Evolutionary conservation across 2,329 filamentous ascomycete species (phyloP).

Genomic region (Fusarium napiforme): DNA sequence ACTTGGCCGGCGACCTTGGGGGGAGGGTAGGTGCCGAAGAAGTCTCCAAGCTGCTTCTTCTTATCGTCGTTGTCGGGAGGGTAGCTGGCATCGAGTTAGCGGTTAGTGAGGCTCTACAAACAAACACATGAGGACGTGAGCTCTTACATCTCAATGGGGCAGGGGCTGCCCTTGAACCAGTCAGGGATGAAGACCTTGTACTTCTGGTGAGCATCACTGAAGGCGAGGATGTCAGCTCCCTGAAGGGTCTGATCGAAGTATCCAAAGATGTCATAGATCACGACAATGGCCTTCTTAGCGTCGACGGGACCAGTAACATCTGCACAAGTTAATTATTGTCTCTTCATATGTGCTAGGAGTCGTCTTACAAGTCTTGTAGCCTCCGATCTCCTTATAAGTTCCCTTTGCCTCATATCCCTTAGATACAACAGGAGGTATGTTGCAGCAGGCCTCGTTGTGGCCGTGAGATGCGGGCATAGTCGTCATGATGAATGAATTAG

Average conservation of each 20-base stretch:
- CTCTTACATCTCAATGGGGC: constrained; percentile 60
- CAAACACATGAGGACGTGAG: neutral
- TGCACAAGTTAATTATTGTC: neutral
- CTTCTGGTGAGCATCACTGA: constrained; percentile 66
- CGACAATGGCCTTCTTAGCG: constrained; percentile 68
- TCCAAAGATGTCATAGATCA: constrained; percentile 75
- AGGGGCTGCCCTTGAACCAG: constrained; percentile 83
- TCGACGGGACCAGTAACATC: constrained; percentile 61
- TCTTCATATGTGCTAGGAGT: neutral
- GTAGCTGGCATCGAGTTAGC: constrained; percentile 54
- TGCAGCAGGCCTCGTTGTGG: constrained; percentile 68
- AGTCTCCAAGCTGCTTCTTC: constrained; percentile 65
- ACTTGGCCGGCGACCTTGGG: constrained; percentile 60
- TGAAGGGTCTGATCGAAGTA: constrained; percentile 77
- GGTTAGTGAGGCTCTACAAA: neutral
- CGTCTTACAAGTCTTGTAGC: constrained; percentile 62
- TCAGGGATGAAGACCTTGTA: constrained; percentile 93
- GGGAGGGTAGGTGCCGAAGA: constrained; percentile 65
- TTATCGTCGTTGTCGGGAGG: constrained; percentile 74
- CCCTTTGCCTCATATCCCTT: constrained; percentile 67
- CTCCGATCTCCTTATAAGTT: constrained; percentile 65
- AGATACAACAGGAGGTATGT: constrained; percentile 67
- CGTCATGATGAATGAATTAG: constrained; percentile 53
- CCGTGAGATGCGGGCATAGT: constrained; percentile 63
- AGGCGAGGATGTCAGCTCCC: constrained; percentile 74